Evolutionary conservation across 768 basidiomycete species (phyloP).

Genomic region (Leccinum disarticulatum): DNA sequence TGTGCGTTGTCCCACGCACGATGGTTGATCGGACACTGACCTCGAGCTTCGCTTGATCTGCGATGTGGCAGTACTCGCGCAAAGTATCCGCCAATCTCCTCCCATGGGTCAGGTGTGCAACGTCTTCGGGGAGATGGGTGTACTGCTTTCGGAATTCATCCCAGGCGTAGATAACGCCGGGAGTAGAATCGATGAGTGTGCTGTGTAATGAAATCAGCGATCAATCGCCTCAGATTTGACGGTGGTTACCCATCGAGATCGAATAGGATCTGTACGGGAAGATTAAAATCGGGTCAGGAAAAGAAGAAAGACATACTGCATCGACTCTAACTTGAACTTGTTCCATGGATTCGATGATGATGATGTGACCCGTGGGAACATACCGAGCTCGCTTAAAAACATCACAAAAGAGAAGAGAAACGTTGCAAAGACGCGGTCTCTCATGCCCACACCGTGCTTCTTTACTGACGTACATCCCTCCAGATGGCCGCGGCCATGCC

Average conservation of each 20-base stretch:
- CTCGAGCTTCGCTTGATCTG: constrained; percentile 53
- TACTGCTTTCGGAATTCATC: constrained; percentile 65
- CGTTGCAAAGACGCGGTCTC: too few species aligned
- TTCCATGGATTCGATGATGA: constrained; percentile 1
- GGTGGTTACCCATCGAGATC: constrained; percentile 65
- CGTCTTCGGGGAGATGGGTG: constrained; percentile 44
- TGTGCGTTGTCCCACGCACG: background rate
- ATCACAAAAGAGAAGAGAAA: too few species aligned
- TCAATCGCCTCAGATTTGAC: background rate
- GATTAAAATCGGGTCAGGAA: background rate
- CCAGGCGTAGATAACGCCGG: constrained; percentile 81
- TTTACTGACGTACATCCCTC: background rate
- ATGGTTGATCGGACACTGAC: constrained; percentile 37
- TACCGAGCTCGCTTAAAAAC: too few species aligned
- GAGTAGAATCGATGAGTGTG: constrained; percentile 80
- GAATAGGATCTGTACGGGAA: constrained; percentile 53
- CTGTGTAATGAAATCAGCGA: constrained; percentile 34
- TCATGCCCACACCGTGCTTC: background rate
- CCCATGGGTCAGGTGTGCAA: constrained; percentile 70
- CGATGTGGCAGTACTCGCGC: constrained; percentile 62
- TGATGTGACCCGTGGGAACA: too few species aligned
- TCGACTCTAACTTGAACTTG: constrained; percentile 44
- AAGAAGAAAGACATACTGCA: constrained; percentile 42
- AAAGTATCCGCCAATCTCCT: constrained; percentile 75
- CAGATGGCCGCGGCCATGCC: background rate